Base-by-base conservation (phyloP, 192 early-diverging fungal species). In the Chytriomyces hyalinus region DNA sequence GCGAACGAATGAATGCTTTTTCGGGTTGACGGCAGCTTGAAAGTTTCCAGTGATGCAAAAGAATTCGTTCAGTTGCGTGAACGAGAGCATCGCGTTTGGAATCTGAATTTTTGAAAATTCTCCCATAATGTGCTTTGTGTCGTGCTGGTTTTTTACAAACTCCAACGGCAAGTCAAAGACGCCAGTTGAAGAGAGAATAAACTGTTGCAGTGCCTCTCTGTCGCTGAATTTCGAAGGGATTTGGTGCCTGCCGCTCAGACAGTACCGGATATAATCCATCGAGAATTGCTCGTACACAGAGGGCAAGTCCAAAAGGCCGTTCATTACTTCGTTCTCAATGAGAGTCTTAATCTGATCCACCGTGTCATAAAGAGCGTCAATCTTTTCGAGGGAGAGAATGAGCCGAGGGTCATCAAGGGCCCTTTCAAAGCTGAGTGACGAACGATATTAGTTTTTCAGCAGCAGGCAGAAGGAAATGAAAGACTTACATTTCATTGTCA, bases 291-390 rank as follows among this genome's bases (percentile, higher is more conserved):
- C 49, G 15, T 47, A 2, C 7, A 24, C 53, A 10, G 49, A 65
- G 6, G 73, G 73, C n/a, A 91, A 80, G 22, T 86, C 80, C 43
- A 94, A 78, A 24, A 94, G 75, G 0, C 86, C 83, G 77, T 92
- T 89, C 85, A 94, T 90, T 22, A 94, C 85, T 80, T 94, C 92
- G 63, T 94, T 90, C 49, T 90, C 90, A n/a, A 93, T 82, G 0
- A 93, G 66, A 83, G 81, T 84, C 20, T 89, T 85, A 13, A 94
- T 75, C 46, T 87, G 80, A 2, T 82, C 74, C 61, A 86, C 85
- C 1, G 89, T 90, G 67, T 90, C 86, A 0, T 80, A 73, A 15
- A 94, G 76, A 0, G 90, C 91, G 45, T 89, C 88, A 51, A 83
- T 75, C 70, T 92, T 91, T 48, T 80, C 53, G 75, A 76, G 7